Percentiles rank a stretch among this genome's conserved stretches.
These are phyloP conservation scores for Neurospora hispaniola DNA, from an alignment of 495 filamentous ascomycete genomes.

Conservation along the genomic window DNA sequence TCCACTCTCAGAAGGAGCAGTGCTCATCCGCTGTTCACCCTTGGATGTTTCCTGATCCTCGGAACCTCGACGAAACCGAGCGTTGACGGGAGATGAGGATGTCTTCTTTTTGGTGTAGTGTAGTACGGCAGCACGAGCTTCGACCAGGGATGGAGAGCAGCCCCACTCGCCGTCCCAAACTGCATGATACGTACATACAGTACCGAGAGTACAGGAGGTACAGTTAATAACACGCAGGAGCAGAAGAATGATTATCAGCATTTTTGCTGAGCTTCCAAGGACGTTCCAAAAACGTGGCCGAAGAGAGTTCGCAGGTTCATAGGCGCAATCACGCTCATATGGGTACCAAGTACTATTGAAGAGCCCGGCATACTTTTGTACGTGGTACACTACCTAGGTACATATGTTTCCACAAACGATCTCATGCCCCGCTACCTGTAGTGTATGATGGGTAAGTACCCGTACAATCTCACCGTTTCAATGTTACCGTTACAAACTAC, in stretches of 20 bases:
- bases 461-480: not conserved
- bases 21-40: not conserved
- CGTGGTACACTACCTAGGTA: not conserved
- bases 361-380: not conserved
- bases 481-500: not conserved
- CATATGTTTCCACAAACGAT: not conserved
- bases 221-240: not conserved
- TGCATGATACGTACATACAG: not conserved
- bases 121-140: not conserved
- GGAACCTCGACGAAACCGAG: not conserved
- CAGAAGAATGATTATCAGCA: not conserved
- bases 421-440: not conserved
- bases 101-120: not conserved
- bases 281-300: not conserved
- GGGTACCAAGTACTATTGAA: not conserved
- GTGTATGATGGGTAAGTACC: not conserved
- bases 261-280: not conserved
- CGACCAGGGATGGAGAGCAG: not conserved
- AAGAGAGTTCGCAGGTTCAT: not conserved
- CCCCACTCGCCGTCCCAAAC: not conserved
- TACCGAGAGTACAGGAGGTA: not conserved
- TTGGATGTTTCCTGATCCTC: not conserved
- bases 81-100: not conserved
- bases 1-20: not conserved
- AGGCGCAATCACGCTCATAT: not conserved